These are phyloP conservation scores for Cyphellophora europaea DNA, from an alignment of 2,329 filamentous ascomycete species.

Conservation along the genomic window DNA sequence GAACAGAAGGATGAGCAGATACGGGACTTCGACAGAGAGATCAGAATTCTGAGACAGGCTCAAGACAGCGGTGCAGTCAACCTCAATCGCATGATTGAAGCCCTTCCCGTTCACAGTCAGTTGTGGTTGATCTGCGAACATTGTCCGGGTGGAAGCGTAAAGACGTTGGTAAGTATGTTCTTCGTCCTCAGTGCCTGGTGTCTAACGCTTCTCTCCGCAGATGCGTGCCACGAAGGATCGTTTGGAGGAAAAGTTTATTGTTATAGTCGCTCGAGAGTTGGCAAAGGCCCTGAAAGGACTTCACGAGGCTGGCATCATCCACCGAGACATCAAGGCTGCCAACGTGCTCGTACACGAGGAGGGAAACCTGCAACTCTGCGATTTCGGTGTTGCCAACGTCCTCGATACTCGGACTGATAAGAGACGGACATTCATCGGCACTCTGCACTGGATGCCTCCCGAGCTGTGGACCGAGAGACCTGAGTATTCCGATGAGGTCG, in stretches of 20 bases:
- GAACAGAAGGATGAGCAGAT: conserved; percentile 40
- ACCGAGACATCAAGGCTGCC: conserved; percentile 56
- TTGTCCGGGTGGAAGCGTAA: conserved; percentile 56
- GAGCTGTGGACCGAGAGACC: conserved; percentile 43
- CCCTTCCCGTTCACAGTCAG: conserved; percentile 54
- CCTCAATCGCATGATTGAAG: conserved; percentile 56
- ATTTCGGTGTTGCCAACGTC: conserved; percentile 57
- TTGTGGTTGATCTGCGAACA: conserved; percentile 60
- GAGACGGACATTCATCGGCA: conserved; percentile 56
- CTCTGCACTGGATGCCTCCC: conserved; percentile 58
- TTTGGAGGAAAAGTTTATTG: conserved; percentile 53
- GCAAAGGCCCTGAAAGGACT: conserved; percentile 53
- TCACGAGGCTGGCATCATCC: conserved; percentile 56
- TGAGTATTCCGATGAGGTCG: conserved; percentile 39
- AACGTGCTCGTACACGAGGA: conserved; percentile 57
- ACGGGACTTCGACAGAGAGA: conserved; percentile 51
- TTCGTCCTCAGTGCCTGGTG: conserved; percentile 1
- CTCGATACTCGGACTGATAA: conserved; percentile 52
- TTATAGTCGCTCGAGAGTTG: conserved; percentile 55
- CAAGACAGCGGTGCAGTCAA: conserved; percentile 54
- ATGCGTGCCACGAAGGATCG: conserved; percentile 39
- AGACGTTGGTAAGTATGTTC: conserved; percentile 46
- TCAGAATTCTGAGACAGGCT: conserved; percentile 52
- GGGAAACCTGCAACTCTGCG: conserved; percentile 53
- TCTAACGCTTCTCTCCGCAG: conserved; percentile 17